Evolutionary conservation across 1,284 basidiomycete genomes (phyloP).

Genomic region (Vanrija sp.): DNA sequence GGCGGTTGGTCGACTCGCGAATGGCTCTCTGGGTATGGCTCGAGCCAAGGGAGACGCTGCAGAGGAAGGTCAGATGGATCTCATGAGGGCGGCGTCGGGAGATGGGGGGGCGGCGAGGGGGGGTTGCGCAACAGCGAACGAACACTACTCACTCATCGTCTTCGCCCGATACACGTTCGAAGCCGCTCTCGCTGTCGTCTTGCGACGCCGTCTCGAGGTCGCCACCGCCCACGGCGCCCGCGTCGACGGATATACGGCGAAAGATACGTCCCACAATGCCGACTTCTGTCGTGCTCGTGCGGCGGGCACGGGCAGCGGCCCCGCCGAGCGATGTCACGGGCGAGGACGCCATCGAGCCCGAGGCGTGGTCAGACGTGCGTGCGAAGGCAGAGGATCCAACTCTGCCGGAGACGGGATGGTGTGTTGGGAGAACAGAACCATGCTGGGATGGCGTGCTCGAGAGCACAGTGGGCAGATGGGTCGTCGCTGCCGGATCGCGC

Average conservation of each 20-base stretch:
- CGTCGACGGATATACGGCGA: slow-evolving; percentile 2
- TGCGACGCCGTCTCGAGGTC: not conserved
- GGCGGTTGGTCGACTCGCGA: slow-evolving; percentile 40
- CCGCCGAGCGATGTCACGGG: not conserved
- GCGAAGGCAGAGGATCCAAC: slow-evolving; percentile 27
- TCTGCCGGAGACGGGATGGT: slow-evolving; percentile 7
- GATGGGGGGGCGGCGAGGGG: not conserved
- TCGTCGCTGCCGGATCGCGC: slow-evolving; percentile 34
- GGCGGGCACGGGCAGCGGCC: not conserved
- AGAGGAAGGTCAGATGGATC: not conserved
- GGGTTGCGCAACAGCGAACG: not conserved
- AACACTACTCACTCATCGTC: slow-evolving; percentile 3
- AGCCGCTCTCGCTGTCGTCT: not conserved
- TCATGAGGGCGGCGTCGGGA: not conserved
- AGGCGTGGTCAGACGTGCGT: slow-evolving; percentile 1
- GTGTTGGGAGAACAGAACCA: slow-evolving; percentile 13
- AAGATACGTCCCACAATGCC: slow-evolving; percentile 5
- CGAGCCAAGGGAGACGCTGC: slow-evolving; percentile 3
- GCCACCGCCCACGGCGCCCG: not conserved
- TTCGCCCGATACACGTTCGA: not conserved
- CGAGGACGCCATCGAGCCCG: too few relatives aligned
- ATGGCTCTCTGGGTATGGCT: slow-evolving; percentile 31
- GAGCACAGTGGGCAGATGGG: slow-evolving; percentile 24
- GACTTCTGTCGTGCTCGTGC: slow-evolving; percentile 4
- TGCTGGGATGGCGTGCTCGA: slow-evolving; percentile 10